phyloP scores from a whole-genome alignment of 2,329 filamentous ascomycete genomes.

The Setomelanomma holmii region DNA sequence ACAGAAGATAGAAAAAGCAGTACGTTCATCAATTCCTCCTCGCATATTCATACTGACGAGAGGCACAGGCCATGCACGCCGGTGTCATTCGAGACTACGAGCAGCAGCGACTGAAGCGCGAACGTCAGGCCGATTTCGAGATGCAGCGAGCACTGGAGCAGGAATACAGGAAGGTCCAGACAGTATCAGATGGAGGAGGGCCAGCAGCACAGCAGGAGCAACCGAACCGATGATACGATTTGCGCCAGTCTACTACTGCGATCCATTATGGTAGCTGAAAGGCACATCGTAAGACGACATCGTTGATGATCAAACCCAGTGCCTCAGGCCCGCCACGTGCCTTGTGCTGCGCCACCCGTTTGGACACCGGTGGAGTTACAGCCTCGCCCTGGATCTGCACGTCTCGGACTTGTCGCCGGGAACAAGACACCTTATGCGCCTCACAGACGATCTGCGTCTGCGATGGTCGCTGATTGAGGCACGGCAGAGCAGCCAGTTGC shows the following conservation, averaged over 20 bases:
- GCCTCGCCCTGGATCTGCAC: constrained; percentile 10
- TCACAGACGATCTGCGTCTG: no score
- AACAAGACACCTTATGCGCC: no score
- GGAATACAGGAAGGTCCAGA: constrained; percentile 90
- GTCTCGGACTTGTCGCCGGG: background rate
- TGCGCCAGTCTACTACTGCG: background rate
- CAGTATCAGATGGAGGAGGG: constrained; percentile 61
- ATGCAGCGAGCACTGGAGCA: constrained; percentile 84
- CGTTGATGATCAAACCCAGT: constrained; percentile 3
- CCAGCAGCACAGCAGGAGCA: constrained; percentile 31
- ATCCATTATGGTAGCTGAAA: background rate
- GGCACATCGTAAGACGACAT: constrained; percentile 3
- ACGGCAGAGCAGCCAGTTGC: background rate
- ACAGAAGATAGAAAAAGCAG: constrained; percentile 82
- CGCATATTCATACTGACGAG: constrained; percentile 13
- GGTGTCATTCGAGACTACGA: constrained; percentile 95
- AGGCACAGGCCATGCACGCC: constrained; percentile 83
- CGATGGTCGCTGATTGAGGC: background rate
- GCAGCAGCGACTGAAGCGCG: constrained; percentile 86
- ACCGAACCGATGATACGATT: constrained; percentile 16
- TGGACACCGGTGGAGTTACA: background rate
- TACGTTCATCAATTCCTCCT: constrained; percentile 13
- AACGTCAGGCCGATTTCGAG: constrained; percentile 93
- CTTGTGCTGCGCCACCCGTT: constrained; percentile 18
- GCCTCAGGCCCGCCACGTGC: constrained; percentile 11